Evolutionary conservation across 331 rosid genomes (phyloP).

Genomic region (Spiraea crenata): DNA sequence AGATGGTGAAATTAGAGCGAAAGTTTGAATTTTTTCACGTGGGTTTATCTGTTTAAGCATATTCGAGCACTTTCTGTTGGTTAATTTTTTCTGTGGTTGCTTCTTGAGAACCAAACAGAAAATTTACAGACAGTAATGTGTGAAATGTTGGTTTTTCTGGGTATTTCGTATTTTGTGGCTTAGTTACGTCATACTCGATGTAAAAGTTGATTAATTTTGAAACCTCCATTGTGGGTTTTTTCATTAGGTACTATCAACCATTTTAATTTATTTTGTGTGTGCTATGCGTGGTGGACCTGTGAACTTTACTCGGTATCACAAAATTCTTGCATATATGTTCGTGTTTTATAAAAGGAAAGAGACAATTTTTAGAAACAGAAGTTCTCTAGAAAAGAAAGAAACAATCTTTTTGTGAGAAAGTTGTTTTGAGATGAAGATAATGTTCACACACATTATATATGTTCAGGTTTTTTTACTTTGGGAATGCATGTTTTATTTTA

Average conservation of each 20-base stretch:
- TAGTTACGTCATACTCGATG: neutral
- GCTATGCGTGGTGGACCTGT: neutral
- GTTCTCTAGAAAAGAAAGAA: no score
- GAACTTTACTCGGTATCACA: neutral
- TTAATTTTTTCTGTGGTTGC: neutral
- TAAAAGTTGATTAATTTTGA: neutral
- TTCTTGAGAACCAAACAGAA: neutral
- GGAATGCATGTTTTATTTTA: no score
- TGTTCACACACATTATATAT: neutral
- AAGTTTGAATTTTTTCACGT: neutral
- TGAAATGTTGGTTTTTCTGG: neutral
- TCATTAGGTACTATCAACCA: neutral
- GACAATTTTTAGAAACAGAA: no score
- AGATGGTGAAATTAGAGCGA: no score
- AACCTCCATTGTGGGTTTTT: conserved; percentile 5
- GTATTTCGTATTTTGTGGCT: neutral
- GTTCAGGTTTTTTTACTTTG: neutral
- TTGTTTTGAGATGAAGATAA: no score
- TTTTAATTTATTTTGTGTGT: neutral
- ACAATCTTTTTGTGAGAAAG: no score
- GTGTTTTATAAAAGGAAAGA: no score
- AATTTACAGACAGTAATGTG: no score
- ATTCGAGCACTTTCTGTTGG: neutral
- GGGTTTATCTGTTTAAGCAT: neutral
- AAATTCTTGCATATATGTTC: no score